Conservation (phyloP, 768 basidiomycete species). For the Suillus variegatus region DNA sequence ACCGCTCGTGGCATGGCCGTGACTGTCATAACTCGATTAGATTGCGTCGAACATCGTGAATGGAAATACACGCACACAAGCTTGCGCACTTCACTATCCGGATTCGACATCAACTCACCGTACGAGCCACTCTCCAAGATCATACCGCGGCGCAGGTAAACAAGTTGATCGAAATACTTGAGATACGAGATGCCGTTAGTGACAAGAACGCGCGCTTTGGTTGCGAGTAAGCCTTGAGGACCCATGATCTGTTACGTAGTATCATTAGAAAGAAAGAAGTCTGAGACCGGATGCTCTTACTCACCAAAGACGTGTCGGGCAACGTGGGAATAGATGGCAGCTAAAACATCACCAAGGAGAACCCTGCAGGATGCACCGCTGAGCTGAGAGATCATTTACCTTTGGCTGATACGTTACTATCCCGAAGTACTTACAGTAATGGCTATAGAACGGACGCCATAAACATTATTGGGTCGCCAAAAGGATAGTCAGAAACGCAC, state of each 20-base stretch:
- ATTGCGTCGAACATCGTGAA: neutral
- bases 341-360: conserved; percentile 88
- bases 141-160: conserved; percentile 79
- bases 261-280: conserved; percentile 1
- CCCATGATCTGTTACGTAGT: conserved; percentile 64
- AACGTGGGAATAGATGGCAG: conserved; percentile 85
- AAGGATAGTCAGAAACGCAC: conserved; percentile 30
- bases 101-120: conserved; percentile 54
- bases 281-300: neutral
- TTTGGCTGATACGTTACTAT: conserved; percentile 14
- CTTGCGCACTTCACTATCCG: conserved; percentile 67
- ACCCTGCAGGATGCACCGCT: conserved; percentile 59
- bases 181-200: conserved; percentile 90
- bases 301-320: conserved; percentile 82
- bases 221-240: conserved; percentile 76
- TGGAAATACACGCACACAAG: conserved; percentile 61
- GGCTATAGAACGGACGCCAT: conserved; percentile 28
- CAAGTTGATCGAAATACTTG: conserved; percentile 70
- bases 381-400: conserved; percentile 41
- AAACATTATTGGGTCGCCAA: neutral
- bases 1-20: conserved; percentile 46
- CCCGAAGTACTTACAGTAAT: conserved; percentile 52
- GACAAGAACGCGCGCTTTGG: conserved; percentile 83
- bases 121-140: conserved; percentile 78
- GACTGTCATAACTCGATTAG: conserved; percentile 27